Evolutionary conservation across 352 stramenopile genomes (phyloP).

Genomic region (Pythium aristosporum): DNA sequence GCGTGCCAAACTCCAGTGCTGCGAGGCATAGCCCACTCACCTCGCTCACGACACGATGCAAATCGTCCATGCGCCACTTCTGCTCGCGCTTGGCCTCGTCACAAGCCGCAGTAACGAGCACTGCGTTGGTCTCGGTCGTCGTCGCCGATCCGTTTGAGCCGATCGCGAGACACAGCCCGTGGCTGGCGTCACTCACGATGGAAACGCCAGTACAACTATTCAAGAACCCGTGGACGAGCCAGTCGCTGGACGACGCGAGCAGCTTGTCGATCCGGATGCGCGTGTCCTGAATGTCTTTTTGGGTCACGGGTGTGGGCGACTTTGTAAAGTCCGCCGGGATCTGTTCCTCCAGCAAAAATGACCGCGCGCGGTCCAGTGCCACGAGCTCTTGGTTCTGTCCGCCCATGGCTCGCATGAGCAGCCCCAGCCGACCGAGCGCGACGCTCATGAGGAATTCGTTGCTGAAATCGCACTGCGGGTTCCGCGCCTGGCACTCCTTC

Average conservation of each 20-base stretch:
- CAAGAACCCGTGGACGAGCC: slow-evolving; percentile 13
- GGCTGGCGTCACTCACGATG: slow-evolving; percentile 5
- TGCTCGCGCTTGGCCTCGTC: slow-evolving; percentile 1
- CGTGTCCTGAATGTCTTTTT: slow-evolving; percentile 21
- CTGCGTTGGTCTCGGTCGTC: neutral
- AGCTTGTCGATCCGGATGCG: slow-evolving; percentile 7
- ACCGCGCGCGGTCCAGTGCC: slow-evolving; percentile 21
- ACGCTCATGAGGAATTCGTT: slow-evolving; percentile 19
- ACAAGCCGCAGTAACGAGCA: slow-evolving; percentile 2
- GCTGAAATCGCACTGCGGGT: slow-evolving; percentile 24
- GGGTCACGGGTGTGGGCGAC: slow-evolving; percentile 19
- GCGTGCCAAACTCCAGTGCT: neutral
- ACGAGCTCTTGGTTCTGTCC: slow-evolving; percentile 10
- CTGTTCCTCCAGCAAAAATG: slow-evolving; percentile 39
- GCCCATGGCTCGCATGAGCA: slow-evolving; percentile 15
- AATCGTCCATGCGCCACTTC: slow-evolving; percentile 5
- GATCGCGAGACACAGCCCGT: slow-evolving; percentile 13
- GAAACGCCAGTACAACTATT: neutral
- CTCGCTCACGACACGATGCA: slow-evolving; percentile 9
- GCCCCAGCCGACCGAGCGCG: neutral
- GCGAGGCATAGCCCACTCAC: slow-evolving; percentile 6
- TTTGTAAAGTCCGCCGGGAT: slow-evolving; percentile 26
- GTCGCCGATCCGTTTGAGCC: neutral
- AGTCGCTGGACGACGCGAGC: slow-evolving; percentile 11
- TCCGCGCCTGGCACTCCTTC: slow-evolving; percentile 7